Percentiles rank a stretch among this genome's conserved stretches.
Conservation (phyloP, 768 basidiomycete species). For the Auriscalpium microsporum region DNA sequence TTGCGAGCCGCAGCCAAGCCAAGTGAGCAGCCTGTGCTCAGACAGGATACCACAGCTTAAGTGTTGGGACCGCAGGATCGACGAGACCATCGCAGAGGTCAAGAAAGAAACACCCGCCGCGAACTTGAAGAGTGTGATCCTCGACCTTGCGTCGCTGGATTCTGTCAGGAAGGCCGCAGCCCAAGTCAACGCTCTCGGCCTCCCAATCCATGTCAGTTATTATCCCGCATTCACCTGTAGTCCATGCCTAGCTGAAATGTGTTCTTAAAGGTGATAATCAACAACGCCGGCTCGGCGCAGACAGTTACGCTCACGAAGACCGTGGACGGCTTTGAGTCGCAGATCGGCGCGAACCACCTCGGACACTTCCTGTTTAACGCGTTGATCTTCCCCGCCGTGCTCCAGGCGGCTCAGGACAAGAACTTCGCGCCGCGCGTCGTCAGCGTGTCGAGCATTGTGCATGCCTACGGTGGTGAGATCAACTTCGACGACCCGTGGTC, state of each 20-base stretch:
- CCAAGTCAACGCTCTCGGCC: neutral
- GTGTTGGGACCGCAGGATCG: neutral
- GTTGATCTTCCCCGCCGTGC: neutral
- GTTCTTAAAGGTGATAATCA: neutral
- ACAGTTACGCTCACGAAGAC: neutral
- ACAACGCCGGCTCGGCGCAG: neutral
- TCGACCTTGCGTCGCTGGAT: neutral
- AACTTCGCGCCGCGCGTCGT: neutral
- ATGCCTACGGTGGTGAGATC: neutral
- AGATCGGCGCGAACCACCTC: neutral
- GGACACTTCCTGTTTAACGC: neutral
- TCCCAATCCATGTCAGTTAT: neutral
- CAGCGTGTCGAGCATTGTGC: neutral
- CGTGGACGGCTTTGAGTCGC: neutral
- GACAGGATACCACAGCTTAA: neutral
- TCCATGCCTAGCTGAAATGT: neutral
- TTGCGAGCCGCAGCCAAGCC: neutral
- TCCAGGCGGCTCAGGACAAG: neutral
- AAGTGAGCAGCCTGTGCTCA: neutral
- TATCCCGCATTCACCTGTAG: neutral
- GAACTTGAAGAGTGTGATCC: neutral
- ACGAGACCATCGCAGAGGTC: neutral
- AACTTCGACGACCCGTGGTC: neutral
- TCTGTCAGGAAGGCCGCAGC: neutral
- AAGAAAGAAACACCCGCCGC: neutral